Conservation (phyloP, 352 stramenopile genomes). For the Pythium dissotocum region DNA sequence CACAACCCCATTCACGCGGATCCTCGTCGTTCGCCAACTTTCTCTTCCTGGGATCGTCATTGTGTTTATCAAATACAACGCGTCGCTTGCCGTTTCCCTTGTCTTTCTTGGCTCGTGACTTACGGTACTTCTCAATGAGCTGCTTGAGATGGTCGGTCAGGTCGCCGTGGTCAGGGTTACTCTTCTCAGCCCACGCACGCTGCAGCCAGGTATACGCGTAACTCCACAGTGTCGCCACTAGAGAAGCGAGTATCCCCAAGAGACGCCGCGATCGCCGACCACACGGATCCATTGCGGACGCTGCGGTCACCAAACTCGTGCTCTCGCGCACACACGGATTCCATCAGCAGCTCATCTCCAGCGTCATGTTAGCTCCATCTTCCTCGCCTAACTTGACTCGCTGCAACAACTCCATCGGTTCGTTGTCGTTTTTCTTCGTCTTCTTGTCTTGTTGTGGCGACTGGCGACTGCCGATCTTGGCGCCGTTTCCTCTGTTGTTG, state of each 20-base stretch:
- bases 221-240: neutral
- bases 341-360: neutral
- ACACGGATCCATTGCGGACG: neutral
- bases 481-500: too few species aligned
- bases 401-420: too few species aligned
- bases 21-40: too few species aligned
- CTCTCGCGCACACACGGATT: neutral
- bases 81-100: neutral
- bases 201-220: neutral
- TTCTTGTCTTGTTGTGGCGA: too few species aligned
- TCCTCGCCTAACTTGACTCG: too few species aligned
- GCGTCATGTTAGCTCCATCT: too few species aligned
- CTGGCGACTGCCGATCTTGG: too few species aligned
- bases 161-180: neutral
- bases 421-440: too few species aligned
- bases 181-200: neutral
- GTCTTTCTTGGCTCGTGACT: neutral
- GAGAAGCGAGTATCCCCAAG: neutral
- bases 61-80: too few species aligned
- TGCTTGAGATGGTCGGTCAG: neutral
- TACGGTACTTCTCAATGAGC: neutral
- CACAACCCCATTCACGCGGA: too few species aligned
- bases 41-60: too few species aligned
- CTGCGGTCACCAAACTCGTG: neutral
- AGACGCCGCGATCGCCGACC: neutral